phyloP scores from a whole-genome alignment of 2,329 filamentous ascomycete genomes.

The Drechslerella coelobrocha region DNA sequence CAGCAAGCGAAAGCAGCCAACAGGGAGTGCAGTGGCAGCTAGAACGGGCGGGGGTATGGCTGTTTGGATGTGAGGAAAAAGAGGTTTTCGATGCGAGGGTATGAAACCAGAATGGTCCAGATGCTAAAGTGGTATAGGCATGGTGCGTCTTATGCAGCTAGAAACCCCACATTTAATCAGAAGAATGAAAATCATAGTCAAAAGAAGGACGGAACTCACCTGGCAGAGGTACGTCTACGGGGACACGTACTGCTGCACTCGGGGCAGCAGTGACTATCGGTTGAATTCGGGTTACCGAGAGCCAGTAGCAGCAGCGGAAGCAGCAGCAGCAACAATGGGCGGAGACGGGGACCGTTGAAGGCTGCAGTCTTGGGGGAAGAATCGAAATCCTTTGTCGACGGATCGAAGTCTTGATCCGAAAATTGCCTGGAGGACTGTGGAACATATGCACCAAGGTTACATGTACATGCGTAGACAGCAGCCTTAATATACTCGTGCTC shows the following conservation, averaged over 20 bases:
- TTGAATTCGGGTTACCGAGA: slow-evolving; percentile 27
- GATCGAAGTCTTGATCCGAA: not conserved
- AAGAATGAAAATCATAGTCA: slow-evolving; percentile 25
- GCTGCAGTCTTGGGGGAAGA: not conserved
- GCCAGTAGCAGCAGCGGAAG: not conserved
- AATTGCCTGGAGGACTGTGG: not conserved
- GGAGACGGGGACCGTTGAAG: slow-evolving; percentile 1
- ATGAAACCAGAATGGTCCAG: slow-evolving; percentile 47
- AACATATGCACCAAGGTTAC: no score
- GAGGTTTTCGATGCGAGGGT: slow-evolving; percentile 49
- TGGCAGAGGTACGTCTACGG: not conserved
- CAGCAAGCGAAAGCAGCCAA: slow-evolving; percentile 50
- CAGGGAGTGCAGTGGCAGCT: slow-evolving; percentile 22
- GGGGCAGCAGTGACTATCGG: slow-evolving; percentile 10
- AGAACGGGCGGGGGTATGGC: slow-evolving; percentile 18
- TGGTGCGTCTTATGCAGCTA: slow-evolving; percentile 10
- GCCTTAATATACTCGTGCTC: no score
- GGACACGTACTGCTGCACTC: slow-evolving; percentile 27
- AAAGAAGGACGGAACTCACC: slow-evolving; percentile 11
- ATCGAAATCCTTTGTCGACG: not conserved
- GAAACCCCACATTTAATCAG: slow-evolving; percentile 36
- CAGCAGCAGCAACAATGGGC: no score
- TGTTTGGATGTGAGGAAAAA: slow-evolving; percentile 26
- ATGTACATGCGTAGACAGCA: no score
- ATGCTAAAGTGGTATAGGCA: slow-evolving; percentile 15